Evolutionary conservation across 2,329 filamentous ascomycete genomes (phyloP), one percentile per base, ranked within the genome.

Genomic region (Fusarium subtropicale): DNA sequence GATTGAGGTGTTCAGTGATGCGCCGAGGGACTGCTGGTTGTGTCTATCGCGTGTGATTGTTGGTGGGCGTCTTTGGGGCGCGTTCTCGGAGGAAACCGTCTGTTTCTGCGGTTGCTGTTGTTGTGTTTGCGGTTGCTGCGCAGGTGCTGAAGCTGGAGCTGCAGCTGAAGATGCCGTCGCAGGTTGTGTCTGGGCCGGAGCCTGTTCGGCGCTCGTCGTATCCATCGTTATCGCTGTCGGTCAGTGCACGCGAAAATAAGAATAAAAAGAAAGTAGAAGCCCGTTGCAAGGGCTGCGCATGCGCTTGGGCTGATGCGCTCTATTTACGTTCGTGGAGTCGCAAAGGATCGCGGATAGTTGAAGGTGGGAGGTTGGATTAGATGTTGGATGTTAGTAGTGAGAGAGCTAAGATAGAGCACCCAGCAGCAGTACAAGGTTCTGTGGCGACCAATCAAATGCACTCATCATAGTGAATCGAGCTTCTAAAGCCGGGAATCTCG

Each of bases 11-110:
- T 93, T 89, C 47, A 92, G 84, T 36, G 84, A 83, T 47, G 81
- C 79, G 66, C 91, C 91, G 54, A 94, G 85, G 64, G 92, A 92
- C 80, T 91, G 88, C 68, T 85, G 77, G 74, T 89, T 88, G 75
- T 81, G 88, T 52, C 79, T 78, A 76, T 90, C 87, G 73, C 87
- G 86, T 51, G 77, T 77, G 53, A 75, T 68, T 38, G 71, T 58
- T 54, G 74, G 66, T 5, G 68, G 58, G 53, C 75, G 78, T 56
- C 72, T 75, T 51, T 73, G 73, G 18, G 71, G 65, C 12, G 71
- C 60, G 20, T 70, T 64, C 42, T 66, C 70, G 30, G 73, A 60
- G 26, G 65, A 53, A 55, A 58, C 51, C 41, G 64, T 31, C 30
- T 74, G 71, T 58, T 67, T 71, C 26, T 67, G 66, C 13, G 60